phyloP scores from a whole-genome alignment of 257 asterid species.

The Primulina huaijiensis region DNA sequence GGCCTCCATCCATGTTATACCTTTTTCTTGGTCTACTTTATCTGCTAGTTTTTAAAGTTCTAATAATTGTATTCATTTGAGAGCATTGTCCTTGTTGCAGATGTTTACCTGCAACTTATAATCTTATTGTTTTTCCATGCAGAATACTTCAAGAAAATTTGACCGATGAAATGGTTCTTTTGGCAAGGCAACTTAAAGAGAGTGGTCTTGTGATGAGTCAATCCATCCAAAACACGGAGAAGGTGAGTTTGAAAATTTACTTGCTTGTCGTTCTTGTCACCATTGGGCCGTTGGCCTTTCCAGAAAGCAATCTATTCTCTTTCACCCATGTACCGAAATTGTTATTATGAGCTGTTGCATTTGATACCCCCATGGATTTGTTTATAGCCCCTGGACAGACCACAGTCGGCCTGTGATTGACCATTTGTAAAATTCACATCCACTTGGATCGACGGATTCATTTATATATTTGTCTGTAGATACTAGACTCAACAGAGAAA shows the following conservation, averaged over 20 bases:
- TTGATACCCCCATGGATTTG: background rate
- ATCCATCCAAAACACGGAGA: slow-evolving; percentile 79
- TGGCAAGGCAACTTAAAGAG: slow-evolving; percentile 89
- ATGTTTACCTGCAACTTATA: slow-evolving; percentile 3
- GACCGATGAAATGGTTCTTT: slow-evolving; percentile 88
- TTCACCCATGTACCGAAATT: background rate
- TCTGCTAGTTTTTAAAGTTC: background rate
- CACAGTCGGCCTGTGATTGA: background rate
- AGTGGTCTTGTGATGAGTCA: slow-evolving; percentile 79
- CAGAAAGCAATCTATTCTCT: background rate
- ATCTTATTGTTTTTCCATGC: slow-evolving; percentile 23
- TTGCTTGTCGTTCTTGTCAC: background rate
- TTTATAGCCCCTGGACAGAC: background rate
- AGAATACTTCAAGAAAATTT: slow-evolving; percentile 90
- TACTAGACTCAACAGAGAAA: slow-evolving; percentile 83
- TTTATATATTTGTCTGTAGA: slow-evolving; percentile 36
- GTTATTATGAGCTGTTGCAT: background rate
- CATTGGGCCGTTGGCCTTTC: background rate
- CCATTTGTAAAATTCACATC: background rate
- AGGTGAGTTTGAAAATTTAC: slow-evolving; percentile 40
- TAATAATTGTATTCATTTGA: background rate
- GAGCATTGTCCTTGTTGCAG: slow-evolving; percentile 11
- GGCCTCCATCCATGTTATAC: background rate
- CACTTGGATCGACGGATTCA: background rate
- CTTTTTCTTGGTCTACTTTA: background rate